Conservation (phyloP, 345 rosid genomes). For the Gossypium rotundifolium region DNA sequence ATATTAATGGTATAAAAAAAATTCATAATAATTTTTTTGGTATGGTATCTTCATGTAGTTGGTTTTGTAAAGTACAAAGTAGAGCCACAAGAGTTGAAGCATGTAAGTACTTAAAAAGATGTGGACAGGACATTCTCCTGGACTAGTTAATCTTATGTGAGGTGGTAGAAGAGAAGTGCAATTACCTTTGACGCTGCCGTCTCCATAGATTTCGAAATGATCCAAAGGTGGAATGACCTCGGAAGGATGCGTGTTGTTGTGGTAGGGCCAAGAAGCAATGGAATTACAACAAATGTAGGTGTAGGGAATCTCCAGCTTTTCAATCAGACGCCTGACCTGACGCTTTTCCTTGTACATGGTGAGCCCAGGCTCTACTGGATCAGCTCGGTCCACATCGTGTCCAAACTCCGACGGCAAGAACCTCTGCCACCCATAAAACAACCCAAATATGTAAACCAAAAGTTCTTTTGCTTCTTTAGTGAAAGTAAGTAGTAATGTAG, state of each 20-base stretch:
- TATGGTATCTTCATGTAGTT: too few relatives aligned
- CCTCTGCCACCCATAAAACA: conserved; percentile 31
- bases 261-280: conserved; percentile 76
- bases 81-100: too few relatives aligned
- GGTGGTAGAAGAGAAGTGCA: too few relatives aligned
- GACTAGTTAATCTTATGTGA: too few relatives aligned
- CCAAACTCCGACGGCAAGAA: conserved; percentile 75
- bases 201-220: conserved; percentile 56
- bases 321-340: conserved; percentile 32
- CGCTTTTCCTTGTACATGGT: conserved; percentile 50
- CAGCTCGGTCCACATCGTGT: conserved; percentile 57
- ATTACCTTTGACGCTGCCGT: conserved; percentile 60
- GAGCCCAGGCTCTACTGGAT: conserved; percentile 64
- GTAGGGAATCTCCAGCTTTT: conserved; percentile 37
- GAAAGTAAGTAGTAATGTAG: neutral
- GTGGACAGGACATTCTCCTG: too few relatives aligned
- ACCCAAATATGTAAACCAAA: neutral
- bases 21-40: too few relatives aligned
- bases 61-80: too few relatives aligned
- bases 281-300: conserved; percentile 75
- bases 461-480: neutral
- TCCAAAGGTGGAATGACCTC: conserved; percentile 61
- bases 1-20: too few relatives aligned
- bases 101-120: too few relatives aligned
- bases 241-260: conserved; percentile 54